Evolutionary conservation across 805 yeast genomes (phyloP).

Genomic region (Tanozyma kutaoensis): DNA sequence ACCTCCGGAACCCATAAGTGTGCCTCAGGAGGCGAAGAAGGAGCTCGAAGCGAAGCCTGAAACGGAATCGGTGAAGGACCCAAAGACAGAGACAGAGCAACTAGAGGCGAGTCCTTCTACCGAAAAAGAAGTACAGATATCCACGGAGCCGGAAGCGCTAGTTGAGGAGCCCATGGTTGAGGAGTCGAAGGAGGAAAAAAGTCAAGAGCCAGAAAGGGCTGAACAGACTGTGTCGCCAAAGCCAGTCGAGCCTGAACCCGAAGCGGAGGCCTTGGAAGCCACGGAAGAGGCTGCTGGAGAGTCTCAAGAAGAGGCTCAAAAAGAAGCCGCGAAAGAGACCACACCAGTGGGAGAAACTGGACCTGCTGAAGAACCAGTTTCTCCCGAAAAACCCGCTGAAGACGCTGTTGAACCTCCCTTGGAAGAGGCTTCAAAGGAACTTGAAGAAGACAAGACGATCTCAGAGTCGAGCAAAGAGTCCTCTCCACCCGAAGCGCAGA

Average conservation of each 20-base stretch:
- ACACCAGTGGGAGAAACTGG: neutral
- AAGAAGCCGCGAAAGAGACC: neutral
- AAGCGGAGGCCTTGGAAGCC: constrained; percentile 2
- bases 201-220: neutral
- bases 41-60: no score
- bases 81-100: no score
- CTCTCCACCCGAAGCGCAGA: constrained; percentile 1
- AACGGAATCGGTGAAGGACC: no score
- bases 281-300: constrained; percentile 1
- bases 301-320: neutral
- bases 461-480: neutral
- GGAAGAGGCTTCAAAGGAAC: no score
- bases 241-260: neutral
- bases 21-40: no score
- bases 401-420: neutral
- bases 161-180: constrained; percentile 1
- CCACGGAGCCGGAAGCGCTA: no score
- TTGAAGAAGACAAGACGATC: constrained; percentile 1
- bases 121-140: neutral
- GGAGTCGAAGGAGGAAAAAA: neutral
- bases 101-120: neutral
- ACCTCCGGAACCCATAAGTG: no score
- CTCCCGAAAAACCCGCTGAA: neutral
- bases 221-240: neutral
- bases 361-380: neutral